A percentile compares a stretch with the other conserved stretches of the same genome.
Evolutionary conservation across 257 asterid species (phyloP).

Genomic region (Nemophila menziesii): DNA sequence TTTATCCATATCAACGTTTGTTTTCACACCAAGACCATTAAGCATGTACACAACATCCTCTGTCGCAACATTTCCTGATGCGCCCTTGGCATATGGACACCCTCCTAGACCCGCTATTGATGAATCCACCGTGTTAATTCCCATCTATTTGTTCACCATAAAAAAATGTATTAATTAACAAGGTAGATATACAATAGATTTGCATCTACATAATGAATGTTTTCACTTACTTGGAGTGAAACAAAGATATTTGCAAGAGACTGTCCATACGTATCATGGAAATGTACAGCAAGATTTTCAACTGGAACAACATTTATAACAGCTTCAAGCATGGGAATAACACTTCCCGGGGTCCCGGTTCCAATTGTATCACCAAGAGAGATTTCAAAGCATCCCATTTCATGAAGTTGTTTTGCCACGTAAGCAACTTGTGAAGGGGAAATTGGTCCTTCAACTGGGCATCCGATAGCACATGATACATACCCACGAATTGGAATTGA

Average conservation of each 20-base stretch:
- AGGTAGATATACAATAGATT: background rate
- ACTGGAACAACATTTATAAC: conserved; percentile 82
- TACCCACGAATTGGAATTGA: conserved; percentile 95
- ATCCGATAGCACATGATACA: conserved; percentile 81
- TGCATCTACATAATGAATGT: background rate
- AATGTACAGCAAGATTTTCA: conserved; percentile 83
- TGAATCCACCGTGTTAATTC: conserved; percentile 79
- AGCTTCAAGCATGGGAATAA: conserved; percentile 87
- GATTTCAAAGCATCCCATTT: conserved; percentile 92
- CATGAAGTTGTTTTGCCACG: conserved; percentile 81
- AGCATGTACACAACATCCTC: conserved; percentile 95
- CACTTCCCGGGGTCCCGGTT: conserved; percentile 80
- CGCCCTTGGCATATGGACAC: conserved; percentile 89
- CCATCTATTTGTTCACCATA: conserved; percentile 47
- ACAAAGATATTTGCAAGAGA: conserved; percentile 81
- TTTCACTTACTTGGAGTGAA: conserved; percentile 63
- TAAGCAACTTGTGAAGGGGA: conserved; percentile 75
- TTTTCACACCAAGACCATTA: conserved; percentile 58
- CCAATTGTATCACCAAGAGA: conserved; percentile 93
- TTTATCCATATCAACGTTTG: conserved; percentile 50
- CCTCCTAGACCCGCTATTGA: conserved; percentile 86
- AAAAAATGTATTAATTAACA: background rate
- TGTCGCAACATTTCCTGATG: conserved; percentile 86
- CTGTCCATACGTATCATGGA: conserved; percentile 88
- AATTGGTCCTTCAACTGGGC: conserved; percentile 78